Percentiles rank a stretch among this genome's conserved stretches.
Conservation (phyloP, 768 basidiomycete genomes). For the Trametes cubensis region DNA sequence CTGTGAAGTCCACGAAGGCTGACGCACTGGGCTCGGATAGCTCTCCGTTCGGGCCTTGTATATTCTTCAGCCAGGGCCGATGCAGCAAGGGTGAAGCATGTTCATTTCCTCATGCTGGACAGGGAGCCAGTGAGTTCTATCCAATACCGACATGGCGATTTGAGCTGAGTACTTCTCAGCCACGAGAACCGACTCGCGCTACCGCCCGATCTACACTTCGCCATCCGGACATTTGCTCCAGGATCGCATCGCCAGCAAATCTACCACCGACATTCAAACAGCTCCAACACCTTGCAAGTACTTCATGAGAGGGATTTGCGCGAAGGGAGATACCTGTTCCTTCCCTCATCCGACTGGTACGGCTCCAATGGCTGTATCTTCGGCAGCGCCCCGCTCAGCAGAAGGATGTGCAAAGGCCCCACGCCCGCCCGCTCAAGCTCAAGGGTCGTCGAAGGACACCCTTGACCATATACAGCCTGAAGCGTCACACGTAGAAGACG, state of each 20-base stretch:
- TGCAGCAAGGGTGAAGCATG: constrained; percentile 10
- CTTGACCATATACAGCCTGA: too few relatives aligned
- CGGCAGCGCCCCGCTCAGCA: too few relatives aligned
- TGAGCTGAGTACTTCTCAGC: neutral
- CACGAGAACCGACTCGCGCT: neutral
- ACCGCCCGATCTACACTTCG: too few relatives aligned
- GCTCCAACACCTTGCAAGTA: constrained; percentile 30
- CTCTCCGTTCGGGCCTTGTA: constrained; percentile 12
- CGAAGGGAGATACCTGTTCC: constrained; percentile 33
- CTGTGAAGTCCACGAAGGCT: too few relatives aligned
- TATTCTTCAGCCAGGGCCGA: constrained; percentile 12
- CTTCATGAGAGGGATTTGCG: constrained; percentile 32
- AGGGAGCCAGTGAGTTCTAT: neutral
- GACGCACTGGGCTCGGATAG: neutral
- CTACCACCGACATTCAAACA: neutral
- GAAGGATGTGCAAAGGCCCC: too few relatives aligned
- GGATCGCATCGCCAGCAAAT: too few relatives aligned
- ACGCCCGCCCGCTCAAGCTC: too few relatives aligned
- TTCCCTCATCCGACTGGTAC: constrained; percentile 25
- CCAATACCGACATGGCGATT: too few relatives aligned
- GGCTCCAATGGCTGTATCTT: neutral
- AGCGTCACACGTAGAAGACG: neutral
- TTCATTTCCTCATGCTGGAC: constrained; percentile 13
- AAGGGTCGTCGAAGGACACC: too few relatives aligned
- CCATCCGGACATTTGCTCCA: too few relatives aligned